Percentiles rank a stretch among this genome's conserved stretches.
These are phyloP conservation scores for Alternaria postmessia DNA, from an alignment of 2,329 filamentous ascomycete species.

Conservation along the genomic window DNA sequence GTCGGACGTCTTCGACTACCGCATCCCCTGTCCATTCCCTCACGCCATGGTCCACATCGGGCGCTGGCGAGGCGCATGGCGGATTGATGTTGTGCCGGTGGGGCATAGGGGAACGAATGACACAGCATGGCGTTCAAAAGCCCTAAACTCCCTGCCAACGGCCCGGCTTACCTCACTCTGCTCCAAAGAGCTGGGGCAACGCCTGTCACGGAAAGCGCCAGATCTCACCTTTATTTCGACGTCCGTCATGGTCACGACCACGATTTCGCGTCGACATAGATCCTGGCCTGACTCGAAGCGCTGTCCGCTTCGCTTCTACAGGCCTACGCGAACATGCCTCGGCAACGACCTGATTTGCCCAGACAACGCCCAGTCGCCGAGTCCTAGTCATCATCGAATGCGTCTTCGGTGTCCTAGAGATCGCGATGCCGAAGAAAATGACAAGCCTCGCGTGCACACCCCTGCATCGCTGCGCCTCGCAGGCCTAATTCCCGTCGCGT, in stretches of 20 bases:
- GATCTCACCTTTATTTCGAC: neutral
- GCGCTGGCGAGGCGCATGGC: slow-evolving; percentile 7
- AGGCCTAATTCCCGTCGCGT: slow-evolving; percentile 7
- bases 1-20: slow-evolving; percentile 21
- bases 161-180: slow-evolving; percentile 12
- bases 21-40: slow-evolving; percentile 21
- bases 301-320: neutral
- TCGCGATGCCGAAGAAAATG: slow-evolving; percentile 8
- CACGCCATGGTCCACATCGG: slow-evolving; percentile 24
- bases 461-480: slow-evolving; percentile 8
- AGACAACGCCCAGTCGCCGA: slow-evolving; percentile 18
- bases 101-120: slow-evolving; percentile 14
- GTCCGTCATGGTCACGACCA: neutral
- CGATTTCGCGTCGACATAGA: neutral
- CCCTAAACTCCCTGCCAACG: neutral
- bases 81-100: slow-evolving; percentile 25
- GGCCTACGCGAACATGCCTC: slow-evolving; percentile 1
- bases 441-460: slow-evolving; percentile 17
- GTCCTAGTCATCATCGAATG: slow-evolving; percentile 2
- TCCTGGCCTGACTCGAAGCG: neutral
- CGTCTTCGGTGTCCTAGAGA: slow-evolving; percentile 5
- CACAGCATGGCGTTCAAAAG: neutral
- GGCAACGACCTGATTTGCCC: slow-evolving; percentile 9
- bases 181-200: neutral
- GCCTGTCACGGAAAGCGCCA: neutral